Evolutionary conservation across 352 stramenopile species (phyloP).

Genomic region (Nothophytophthora sp.): DNA sequence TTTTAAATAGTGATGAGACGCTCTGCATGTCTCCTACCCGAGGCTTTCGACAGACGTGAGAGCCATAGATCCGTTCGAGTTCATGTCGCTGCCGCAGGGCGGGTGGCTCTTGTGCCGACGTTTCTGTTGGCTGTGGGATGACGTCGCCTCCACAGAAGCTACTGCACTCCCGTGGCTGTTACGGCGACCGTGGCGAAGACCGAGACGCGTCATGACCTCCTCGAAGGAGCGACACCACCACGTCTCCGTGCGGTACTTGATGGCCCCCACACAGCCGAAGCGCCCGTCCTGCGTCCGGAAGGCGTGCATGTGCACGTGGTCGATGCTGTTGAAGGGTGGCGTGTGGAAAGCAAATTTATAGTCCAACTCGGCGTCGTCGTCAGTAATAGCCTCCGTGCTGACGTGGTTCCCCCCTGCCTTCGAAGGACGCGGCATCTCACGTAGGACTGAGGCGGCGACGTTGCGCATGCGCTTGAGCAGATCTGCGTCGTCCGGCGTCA

Average conservation of each 20-base stretch:
- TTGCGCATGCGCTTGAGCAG: conserved; percentile 66
- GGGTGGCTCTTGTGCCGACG: conserved; percentile 20
- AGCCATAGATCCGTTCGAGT: conserved; percentile 17
- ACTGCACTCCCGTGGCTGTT: no score
- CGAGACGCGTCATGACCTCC: conserved; percentile 55
- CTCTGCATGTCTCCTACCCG: conserved; percentile 15
- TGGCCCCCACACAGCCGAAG: conserved; percentile 54
- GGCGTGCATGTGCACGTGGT: conserved; percentile 89
- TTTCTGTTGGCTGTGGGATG: conserved; percentile 9
- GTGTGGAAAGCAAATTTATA: conserved; percentile 62
- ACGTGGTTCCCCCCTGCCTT: no score
- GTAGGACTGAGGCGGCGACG: conserved; percentile 58
- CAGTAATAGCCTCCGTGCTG: no score
- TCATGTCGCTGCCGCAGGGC: conserved; percentile 4
- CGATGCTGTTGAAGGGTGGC: conserved; percentile 87
- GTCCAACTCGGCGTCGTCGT: conserved; percentile 41
- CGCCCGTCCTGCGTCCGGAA: conserved; percentile 46
- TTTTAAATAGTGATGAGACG: conserved; percentile 29
- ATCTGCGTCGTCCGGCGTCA: conserved; percentile 45
- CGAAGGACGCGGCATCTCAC: no score
- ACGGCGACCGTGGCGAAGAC: no score
- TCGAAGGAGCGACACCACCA: conserved; percentile 86
- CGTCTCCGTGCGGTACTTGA: conserved; percentile 85
- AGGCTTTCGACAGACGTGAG: conserved; percentile 26
- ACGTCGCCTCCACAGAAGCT: conserved; percentile 3